Base-by-base conservation (phyloP, 331 rosid genomes). In the Stylosanthes scabra region DNA sequence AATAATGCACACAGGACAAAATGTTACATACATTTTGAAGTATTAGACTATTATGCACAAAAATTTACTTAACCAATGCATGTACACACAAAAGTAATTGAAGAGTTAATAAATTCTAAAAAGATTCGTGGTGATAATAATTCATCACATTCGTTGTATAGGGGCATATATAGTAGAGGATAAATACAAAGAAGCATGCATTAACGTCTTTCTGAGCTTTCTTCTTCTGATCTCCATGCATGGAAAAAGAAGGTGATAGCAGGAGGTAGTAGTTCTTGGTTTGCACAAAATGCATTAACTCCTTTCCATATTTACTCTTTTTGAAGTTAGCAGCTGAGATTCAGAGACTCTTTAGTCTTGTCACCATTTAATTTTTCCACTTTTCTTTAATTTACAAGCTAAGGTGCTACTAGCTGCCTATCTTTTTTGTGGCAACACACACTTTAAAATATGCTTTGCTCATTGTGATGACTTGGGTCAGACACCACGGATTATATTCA, bases 271-370 rank as follows among this genome's bases (percentile, higher is more conserved):
- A 45, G 52, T 47, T 2, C 42, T 70, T 14, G 52, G 13, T 70
- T 47, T 70, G 72, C 72, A 37, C 61, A 63, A 63, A 56, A 70
- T 15, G 78, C 63, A 70, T 70, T 77, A 77, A 54, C 11, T 49
- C 5, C 8, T 37, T 62, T 27, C 12, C 49, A 11, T 58, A 40
- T 56, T 69, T 49, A 44, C 59, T 61, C 52, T 56, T 61, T 66
- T 78, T 4, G 68, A 63, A 74, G 69, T 75, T 80, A 82, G 74
- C 79, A 84, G 81, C 62, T 68, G 76, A 83, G 75, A 76, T 82
- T 82, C 82, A 12, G 86, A 77, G 71, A 20, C 25, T 85, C 88
- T 83, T 52, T 28, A 25, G 58, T 72, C 20, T 20, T 34, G 11
- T 58, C 76, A 14, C 70, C 41, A 52, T 55, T 74, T 10, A 66